phyloP scores from a whole-genome alignment of 108 stramenopile species.

The Conticribra weissflogii region DNA sequence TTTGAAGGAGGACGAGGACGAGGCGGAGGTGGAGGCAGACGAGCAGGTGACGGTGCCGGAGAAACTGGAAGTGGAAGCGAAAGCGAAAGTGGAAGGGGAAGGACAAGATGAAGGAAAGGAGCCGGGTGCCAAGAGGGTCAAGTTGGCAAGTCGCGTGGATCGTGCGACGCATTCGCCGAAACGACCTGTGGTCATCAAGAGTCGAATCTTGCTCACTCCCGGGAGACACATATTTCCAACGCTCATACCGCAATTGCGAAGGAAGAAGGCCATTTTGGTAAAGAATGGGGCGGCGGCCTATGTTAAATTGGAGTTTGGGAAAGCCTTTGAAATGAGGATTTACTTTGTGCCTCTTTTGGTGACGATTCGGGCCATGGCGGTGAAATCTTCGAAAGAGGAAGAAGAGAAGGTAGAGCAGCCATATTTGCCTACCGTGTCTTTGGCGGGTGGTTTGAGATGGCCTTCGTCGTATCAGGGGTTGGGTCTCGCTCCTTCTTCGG shows the following conservation, averaged over 20 bases:
- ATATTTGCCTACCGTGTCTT: not conserved
- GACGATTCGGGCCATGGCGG: conserved; percentile 53
- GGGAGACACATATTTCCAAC: conserved; percentile 58
- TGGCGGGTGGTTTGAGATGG: conserved; percentile 27
- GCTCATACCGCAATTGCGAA: conserved; percentile 66
- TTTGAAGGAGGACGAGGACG: conserved; percentile 24
- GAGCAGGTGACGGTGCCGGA: too few species aligned
- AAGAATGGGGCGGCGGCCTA: conserved; percentile 45
- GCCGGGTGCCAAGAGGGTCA: conserved; percentile 37
- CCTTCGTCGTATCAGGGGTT: conserved; percentile 43
- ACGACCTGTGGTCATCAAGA: conserved; percentile 36
- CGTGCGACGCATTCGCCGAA: not conserved
- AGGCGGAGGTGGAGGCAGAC: conserved; percentile 17
- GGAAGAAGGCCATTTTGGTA: conserved; percentile 62
- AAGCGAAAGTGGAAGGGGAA: too few species aligned
- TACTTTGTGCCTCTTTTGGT: conserved; percentile 78
- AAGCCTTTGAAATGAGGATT: conserved; percentile 79
- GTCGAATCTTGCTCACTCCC: conserved; percentile 61
- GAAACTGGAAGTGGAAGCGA: too few species aligned
- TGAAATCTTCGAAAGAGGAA: not conserved
- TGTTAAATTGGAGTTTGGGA: conserved; percentile 69
- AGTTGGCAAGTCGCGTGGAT: not conserved
- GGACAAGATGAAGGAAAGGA: conserved; percentile 4
- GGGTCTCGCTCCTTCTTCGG: conserved; percentile 4
- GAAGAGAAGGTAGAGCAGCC: too few species aligned